Evolutionary conservation across 2,329 filamentous ascomycete genomes (phyloP), one percentile per base, ranked within the genome.

Genomic region (Ascochyta pisi): DNA sequence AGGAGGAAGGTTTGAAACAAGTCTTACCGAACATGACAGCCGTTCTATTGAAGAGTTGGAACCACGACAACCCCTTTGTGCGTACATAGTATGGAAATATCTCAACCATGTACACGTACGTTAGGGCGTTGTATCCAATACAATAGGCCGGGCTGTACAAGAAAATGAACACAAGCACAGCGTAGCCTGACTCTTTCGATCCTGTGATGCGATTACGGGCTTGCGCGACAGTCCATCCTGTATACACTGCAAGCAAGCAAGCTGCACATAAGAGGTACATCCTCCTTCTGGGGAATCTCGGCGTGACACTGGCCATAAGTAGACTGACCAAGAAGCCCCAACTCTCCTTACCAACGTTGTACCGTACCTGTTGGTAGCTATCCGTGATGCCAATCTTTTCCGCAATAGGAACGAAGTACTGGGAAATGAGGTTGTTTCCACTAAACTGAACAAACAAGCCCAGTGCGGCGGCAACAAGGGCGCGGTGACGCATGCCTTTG

Each of bases 361-460:
- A 74, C 63, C 79, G 67, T 16, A 69, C 63, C 46, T 70, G 61
- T 37, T 64, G 59, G 16, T 68, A 64, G 10, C 53, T 79, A 39
- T 81, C 77, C 1, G 64, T 82, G 64, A 89, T 88, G 24, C 86
- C 86, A 31, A 86, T 86, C 38, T 83, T 83, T 24, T 79, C 75
- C 66, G 88, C 86, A 58, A 89, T 82, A 29, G 81, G 78, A 49
- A 86, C 83, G 66, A 88, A 84, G 69, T 89, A 89, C 71, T 89
- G 88, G 57, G 56, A 84, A 68, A 89, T 84, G 2, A 89, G 76
- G 3, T 70, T 86, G 66, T 89, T 89, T 23, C 87, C 87, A 42
- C 82, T 86, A 72, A 87, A 89, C 71, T 89, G 86, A 1, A 85
- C 87, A 62, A 89, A 87, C 62, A 89, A 73, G 58, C 86, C 87